Evolutionary conservation across 2,329 filamentous ascomycete species (phyloP).

Genomic region (Xylariales sp.): DNA sequence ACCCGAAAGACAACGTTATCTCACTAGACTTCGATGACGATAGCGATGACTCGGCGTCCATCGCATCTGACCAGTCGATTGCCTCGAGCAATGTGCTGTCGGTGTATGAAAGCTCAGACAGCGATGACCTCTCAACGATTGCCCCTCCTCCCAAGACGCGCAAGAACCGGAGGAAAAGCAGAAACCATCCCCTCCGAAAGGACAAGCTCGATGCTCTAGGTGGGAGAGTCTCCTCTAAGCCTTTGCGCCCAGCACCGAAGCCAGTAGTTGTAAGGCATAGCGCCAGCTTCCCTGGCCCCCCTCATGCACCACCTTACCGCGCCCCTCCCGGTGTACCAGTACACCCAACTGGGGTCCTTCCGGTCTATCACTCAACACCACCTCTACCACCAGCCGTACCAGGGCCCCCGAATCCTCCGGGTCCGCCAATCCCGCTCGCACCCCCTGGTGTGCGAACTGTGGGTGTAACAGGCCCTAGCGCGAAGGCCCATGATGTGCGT

Average conservation of each 20-base stretch:
- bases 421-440: background rate
- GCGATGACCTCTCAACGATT: slow-evolving; percentile 13
- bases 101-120: slow-evolving; percentile 20
- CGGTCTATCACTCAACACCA: slow-evolving; percentile 1
- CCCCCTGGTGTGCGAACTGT: background rate
- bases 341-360: slow-evolving; percentile 1
- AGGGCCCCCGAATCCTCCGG: background rate
- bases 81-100: slow-evolving; percentile 18
- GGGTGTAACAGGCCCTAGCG: background rate
- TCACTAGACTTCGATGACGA: slow-evolving; percentile 12
- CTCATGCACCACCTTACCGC: slow-evolving; percentile 4
- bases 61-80: slow-evolving; percentile 17
- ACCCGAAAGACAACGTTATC: slow-evolving; percentile 14
- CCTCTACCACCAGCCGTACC: slow-evolving; percentile 1
- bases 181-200: background rate
- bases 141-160: background rate
- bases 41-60: slow-evolving; percentile 16
- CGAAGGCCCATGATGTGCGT: slow-evolving; percentile 17
- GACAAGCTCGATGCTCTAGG: background rate
- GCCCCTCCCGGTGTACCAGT: background rate
- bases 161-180: slow-evolving; percentile 5
- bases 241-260: slow-evolving; percentile 2
- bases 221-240: background rate
- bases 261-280: too few species aligned
- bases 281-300: slow-evolving; percentile 1